Base-by-base conservation (phyloP, 805 yeast species). In the Brettanomyces custersianus region DNA sequence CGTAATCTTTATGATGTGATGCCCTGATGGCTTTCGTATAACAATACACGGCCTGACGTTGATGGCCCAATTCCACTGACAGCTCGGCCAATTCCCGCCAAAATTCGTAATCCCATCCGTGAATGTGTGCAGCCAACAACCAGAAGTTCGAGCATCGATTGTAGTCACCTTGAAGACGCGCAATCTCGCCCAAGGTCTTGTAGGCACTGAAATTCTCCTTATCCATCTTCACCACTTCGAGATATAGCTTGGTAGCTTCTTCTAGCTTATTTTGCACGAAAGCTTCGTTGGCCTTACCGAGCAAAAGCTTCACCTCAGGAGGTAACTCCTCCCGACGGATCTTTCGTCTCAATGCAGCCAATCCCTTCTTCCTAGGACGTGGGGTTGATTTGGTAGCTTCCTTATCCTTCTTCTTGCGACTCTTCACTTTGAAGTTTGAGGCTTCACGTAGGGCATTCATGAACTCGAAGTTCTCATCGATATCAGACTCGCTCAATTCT, bases 151-250 rank as follows among this genome's bases (percentile, higher is more conserved):
- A 77, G 54, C 94, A 74, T 50, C 82, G 80, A 44, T 78, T 74
- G 34, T 70, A 57, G 31, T 76, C 65, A 1, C 86, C 88, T 41
- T 76, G 79, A 35, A 71, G 62, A 38, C 74, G 68, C 44, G 82
- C 80, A 32, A 90, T 82, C 49, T 84, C 95, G 32, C 96, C 96
- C 31, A 87, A 60, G 0, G 94, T 82, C 48, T 82, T 80, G 63
- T 88, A 88, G 0, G 96, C 96, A 31, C 82, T 75, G 54, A 74
- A 80, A 52, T 83, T 81, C 44, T 73, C 72, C 11, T 84, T 79
- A 51, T 87, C 95, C 36, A 77, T 66, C 46, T 78, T 76, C 40
- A 90, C 77, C 10, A 86, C 94, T 41, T 74, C 84, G 45, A 66
- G 61, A 56, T 70, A 88, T 34, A 69, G 52, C 34, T 70, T 59